Evolutionary conservation across 768 basidiomycete genomes (phyloP), one percentile per base, ranked within the genome.

Genomic region (Auriscalpium orientale): DNA sequence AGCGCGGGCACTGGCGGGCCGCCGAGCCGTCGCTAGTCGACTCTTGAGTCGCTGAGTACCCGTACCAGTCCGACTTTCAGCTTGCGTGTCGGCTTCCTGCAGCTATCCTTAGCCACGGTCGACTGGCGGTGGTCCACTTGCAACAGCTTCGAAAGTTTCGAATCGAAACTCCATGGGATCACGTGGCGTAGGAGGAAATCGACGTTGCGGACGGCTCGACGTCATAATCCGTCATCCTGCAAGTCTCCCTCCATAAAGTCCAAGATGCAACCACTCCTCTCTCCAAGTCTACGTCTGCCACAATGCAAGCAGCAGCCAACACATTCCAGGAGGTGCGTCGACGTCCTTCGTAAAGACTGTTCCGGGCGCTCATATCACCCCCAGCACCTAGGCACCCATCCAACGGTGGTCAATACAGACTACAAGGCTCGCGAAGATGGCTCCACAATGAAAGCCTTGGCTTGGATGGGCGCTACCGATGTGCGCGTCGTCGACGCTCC

Each of bases 361-460:
- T 18, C 22, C 22, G 22, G 40, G n/a, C 2, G 15, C 18, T 43
- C 3, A 43, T 43, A 13, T 8, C 21, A 16, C 21, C 21, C 12
- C 21, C 21, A 48, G 46, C 46, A 48, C 46, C 15, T 48, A 3
- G 46, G 46, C 18, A 12, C 21, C 7, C 28, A 48, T 21, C 28
- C 46, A 16, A 48, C 28, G 21, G 21, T 22, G 28, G 20, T 48
- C 12, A 16, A 13, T 21, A 20, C 16, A 16, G 46, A 13, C 21
- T 79, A 76, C 63, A 79, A 80, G 50, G 67, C 65, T 20, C 68
- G 78, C n/a, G 67, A 67, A 10, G 80, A 77, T 58, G 83, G 82
- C 1, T 66, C 71, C 33, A 84, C 74, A 4, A 87, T 87, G 85
- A 80, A 80, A 57, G 85, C 86, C 11, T 71, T 87, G 2, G 81